Evolutionary conservation across 1,284 basidiomycete genomes (phyloP), one percentile per base, ranked within the genome.

Genomic region (Stygiomarasmius scandens): DNA sequence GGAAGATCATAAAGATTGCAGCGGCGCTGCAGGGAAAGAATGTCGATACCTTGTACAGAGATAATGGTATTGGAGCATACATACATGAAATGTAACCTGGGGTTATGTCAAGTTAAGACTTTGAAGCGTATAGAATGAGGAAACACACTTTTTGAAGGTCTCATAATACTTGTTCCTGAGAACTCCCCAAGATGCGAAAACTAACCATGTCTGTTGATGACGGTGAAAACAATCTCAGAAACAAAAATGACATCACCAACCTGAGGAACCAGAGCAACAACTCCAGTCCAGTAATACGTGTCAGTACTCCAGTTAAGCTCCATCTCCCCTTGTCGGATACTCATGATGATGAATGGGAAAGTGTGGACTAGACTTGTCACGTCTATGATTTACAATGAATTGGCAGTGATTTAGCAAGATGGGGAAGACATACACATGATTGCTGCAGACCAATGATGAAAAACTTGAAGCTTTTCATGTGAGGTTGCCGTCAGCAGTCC

Each of bases 381-480:
- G 44, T 69, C 72, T 74, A 24, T n/a, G n/a, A 24, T 10, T 56
- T 5, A 11, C 22, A 29, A 25, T 34, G 32, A 8, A 19, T 46
- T 24, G 19, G 12, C 32, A 34, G 14, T 14, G 32, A 8, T 34
- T 34, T 8, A 34, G 16, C n/a, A 45, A 8, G 43, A 45, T n/a
- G 14, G 6, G 19, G 43, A 45, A 6, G n/a, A 23, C 71, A 12
- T 59, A 74, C 72, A 73, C 70, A 74, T 73, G 25, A 73, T 56
- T 55, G 71, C 62, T 4, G 72, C 71, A 0, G 73, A 61, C 71
- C 76, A 76, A 41, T 75, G 74, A 58, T 79, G 77, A 61, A 72
- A 75, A 6, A 78, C 74, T 58, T 78, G 76, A 1, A 79, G 71
- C 62, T 76, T 75, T 62, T 78, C 77, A 61, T 78, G 77, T n/a